Evolutionary conservation across 148 eudicot genomes (phyloP).

Genomic region (Rhododendron mucronatum): DNA sequence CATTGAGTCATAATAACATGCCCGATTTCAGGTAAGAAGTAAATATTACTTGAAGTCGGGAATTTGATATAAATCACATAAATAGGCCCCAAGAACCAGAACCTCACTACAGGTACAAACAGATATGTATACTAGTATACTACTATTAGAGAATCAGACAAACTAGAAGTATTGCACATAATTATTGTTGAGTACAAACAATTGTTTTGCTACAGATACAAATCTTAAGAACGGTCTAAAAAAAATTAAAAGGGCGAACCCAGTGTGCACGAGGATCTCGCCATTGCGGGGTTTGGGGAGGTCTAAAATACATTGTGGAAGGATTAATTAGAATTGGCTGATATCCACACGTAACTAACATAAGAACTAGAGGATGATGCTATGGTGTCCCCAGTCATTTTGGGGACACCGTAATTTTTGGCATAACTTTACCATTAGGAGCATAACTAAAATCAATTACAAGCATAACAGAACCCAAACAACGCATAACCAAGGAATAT

Average conservation of each 20-base stretch:
- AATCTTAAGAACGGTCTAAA: not conserved
- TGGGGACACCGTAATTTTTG: no score
- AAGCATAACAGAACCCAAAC: no score
- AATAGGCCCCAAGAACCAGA: not conserved
- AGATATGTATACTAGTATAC: not conserved
- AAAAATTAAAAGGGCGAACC: not conserved
- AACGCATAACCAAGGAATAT: no score
- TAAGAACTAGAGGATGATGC: not conserved
- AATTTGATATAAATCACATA: not conserved
- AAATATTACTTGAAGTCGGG: not conserved
- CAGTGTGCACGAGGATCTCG: no score
- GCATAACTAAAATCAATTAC: no score
- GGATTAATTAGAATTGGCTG: not conserved
- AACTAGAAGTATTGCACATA: not conserved
- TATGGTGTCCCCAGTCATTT: no score
- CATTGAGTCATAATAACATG: not conserved
- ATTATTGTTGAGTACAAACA: not conserved
- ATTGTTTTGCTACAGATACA: not conserved
- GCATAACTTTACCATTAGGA: no score
- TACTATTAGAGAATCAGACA: not conserved
- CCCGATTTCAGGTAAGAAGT: not conserved
- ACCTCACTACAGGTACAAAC: not conserved
- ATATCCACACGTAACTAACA: slow-evolving; percentile 11
- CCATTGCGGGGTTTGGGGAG: not conserved
- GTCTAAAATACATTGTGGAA: not conserved